Evolutionary conservation across 2,329 filamentous ascomycete genomes (phyloP).

Genomic region (Diaporthe ampelina): DNA sequence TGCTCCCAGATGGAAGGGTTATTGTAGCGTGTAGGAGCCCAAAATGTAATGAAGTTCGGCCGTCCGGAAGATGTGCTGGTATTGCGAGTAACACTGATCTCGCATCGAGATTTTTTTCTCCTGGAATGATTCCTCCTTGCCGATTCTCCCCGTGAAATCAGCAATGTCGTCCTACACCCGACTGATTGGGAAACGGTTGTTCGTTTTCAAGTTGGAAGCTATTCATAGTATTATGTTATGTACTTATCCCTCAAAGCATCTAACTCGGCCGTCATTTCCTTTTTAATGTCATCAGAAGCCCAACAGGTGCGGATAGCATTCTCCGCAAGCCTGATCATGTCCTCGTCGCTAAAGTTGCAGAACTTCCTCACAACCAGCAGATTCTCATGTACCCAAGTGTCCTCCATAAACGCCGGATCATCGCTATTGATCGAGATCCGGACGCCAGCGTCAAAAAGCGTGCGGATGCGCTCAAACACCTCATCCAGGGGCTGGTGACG

Average conservation of each 20-base stretch:
- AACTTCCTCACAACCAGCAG: constrained; percentile 59
- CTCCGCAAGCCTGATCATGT: constrained; percentile 57
- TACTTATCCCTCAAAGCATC: background rate
- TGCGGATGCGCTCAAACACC: constrained; percentile 59
- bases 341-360: constrained; percentile 55
- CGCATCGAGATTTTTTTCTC: too few species aligned
- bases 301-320: constrained; percentile 63
- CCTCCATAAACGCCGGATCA: constrained; percentile 64
- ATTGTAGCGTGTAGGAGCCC: too few species aligned
- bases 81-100: too few species aligned
- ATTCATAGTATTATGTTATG: background rate
- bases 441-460: constrained; percentile 59
- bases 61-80: too few species aligned
- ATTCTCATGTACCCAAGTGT: constrained; percentile 64
- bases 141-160: background rate
- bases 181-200: background rate
- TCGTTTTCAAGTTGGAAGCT: background rate
- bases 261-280: constrained; percentile 35
- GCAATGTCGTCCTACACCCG: constrained; percentile 34
- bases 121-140: too few species aligned
- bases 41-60: too few species aligned
- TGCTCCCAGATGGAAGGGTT: too few species aligned
- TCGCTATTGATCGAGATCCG: constrained; percentile 63
- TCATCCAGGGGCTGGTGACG: constrained; percentile 58
- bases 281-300: constrained; percentile 57